phyloP scores from a whole-genome alignment of 176 grass and related monocot genomes.

The Melocanna baccifera region DNA sequence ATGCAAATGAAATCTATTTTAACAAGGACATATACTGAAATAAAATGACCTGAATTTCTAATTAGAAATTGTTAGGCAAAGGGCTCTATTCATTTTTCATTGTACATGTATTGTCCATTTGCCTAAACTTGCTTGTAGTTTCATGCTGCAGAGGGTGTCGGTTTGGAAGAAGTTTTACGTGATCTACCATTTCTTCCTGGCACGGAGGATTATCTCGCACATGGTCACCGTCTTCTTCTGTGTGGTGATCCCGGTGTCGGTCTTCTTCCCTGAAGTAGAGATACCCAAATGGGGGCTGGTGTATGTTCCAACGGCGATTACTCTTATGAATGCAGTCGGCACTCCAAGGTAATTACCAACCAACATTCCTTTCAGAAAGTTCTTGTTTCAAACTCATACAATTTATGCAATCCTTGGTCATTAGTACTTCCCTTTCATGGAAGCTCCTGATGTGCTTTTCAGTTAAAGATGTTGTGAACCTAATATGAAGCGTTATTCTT shows the following conservation, averaged over 20 bases:
- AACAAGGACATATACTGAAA: neutral
- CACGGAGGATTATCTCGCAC: slow-evolving; percentile 42
- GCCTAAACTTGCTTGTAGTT: neutral
- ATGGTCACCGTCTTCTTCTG: slow-evolving; percentile 35
- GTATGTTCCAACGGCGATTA: slow-evolving; percentile 13
- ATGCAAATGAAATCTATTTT: neutral
- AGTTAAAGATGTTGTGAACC: neutral
- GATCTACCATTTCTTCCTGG: slow-evolving; percentile 47
- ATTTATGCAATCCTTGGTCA: neutral
- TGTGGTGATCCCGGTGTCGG: neutral
- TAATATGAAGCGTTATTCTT: neutral
- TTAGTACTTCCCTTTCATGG: neutral
- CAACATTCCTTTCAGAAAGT: neutral
- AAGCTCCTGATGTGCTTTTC: neutral
- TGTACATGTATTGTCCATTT: neutral
- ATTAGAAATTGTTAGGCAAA: neutral
- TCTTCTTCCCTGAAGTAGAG: neutral
- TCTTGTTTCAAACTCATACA: neutral
- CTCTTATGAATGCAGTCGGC: slow-evolving; percentile 38
- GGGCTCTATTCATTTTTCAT: neutral
- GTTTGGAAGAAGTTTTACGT: slow-evolving; percentile 42
- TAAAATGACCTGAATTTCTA: slow-evolving; percentile 6
- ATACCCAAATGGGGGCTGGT: neutral
- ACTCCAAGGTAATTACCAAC: slow-evolving; percentile 25
- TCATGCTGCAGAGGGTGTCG: slow-evolving; percentile 39